Evolutionary conservation across 768 basidiomycete species (phyloP), one percentile per base, ranked within the genome.

Genomic region (Clavaria fumosa): DNA sequence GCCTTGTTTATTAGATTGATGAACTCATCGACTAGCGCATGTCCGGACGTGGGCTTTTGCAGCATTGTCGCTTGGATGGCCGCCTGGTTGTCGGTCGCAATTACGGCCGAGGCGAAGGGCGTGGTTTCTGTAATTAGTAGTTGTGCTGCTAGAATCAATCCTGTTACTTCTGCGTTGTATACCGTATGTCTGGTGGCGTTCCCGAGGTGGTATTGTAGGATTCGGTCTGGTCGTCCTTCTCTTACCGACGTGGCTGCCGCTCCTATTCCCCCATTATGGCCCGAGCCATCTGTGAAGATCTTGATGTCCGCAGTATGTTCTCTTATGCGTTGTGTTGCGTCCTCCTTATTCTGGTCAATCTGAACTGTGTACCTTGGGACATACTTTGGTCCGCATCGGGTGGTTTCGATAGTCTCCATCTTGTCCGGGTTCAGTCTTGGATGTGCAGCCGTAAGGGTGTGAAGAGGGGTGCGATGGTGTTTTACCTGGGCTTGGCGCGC

Each of bases 91-190:
- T 49, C 46, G 5, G 37, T 37, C 2, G 43, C 14, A 3, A 33
- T 34, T 2, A 36, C 43, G 1, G 4, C 34, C 6, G 14, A 19
- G 5, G 38, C 15, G 5, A 27, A n/a, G 7, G n/a, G n/a, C n/a
- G n/a, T n/a, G n/a, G 17, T 24, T 23, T 46, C 40, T n/a, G 31
- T 35, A 3, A 23, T 34, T 4, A 61, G 23, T 7, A 61, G 44
- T 4, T 56, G 43, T 2, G 52, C 7, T 0, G 43, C 54, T 4
- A 62, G 38, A 0, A 52, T 23, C 4, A 55, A 33, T 0, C 54
- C 59, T 4, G 53, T 47, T 1, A 47, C n/a, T 34, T 61, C 55
- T 1, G 45, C 57, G 38, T 57, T 52, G 24, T 52, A 55, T 0
- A 55, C 53, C 1, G 47, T 54, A 42, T 58, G 54, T 7, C 50